These are phyloP conservation scores for Irpex rosettiformis DNA, from an alignment of 1,284 basidiomycete species.

Conservation along the genomic window DNA sequence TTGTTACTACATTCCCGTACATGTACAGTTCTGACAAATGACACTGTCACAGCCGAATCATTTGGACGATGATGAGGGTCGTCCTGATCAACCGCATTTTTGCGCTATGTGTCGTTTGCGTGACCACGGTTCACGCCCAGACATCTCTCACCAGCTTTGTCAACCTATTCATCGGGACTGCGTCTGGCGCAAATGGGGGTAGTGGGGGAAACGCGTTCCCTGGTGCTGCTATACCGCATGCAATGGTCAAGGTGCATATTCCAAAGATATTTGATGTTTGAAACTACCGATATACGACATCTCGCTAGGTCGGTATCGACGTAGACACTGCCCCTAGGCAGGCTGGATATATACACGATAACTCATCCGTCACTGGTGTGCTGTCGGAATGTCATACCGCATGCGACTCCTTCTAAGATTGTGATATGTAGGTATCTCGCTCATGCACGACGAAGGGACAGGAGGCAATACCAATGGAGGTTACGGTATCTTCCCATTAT, in stretches of 20 bases:
- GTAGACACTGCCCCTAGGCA: slow-evolving; percentile 43
- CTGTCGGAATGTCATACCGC: not conserved
- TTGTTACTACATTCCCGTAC: no score
- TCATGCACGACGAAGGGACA: slow-evolving; percentile 52
- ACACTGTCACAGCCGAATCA: no score
- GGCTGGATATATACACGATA: slow-evolving; percentile 42
- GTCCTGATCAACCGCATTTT: not conserved
- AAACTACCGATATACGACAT: not conserved
- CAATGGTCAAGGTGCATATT: slow-evolving; percentile 42
- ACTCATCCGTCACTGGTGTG: slow-evolving; percentile 38
- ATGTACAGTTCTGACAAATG: no score
- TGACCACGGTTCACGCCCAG: not conserved
- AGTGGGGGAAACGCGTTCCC: slow-evolving; percentile 49
- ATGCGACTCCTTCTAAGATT: not conserved
- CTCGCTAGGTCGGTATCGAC: slow-evolving; percentile 43
- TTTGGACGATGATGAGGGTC: not conserved
- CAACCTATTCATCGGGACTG: slow-evolving; percentile 48
- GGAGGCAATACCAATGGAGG: slow-evolving; percentile 48
- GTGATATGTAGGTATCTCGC: slow-evolving; percentile 33
- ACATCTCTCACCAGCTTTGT: slow-evolving; percentile 36
- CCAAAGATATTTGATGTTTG: not conserved
- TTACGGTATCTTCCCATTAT: slow-evolving; percentile 47
- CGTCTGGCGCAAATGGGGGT: slow-evolving; percentile 41
- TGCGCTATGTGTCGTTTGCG: not conserved
- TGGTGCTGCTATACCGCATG: slow-evolving; percentile 49